Evolutionary conservation across 352 stramenopile genomes (phyloP), one percentile per base, ranked within the genome.

Genomic region (Globisporangium iwayamae): DNA sequence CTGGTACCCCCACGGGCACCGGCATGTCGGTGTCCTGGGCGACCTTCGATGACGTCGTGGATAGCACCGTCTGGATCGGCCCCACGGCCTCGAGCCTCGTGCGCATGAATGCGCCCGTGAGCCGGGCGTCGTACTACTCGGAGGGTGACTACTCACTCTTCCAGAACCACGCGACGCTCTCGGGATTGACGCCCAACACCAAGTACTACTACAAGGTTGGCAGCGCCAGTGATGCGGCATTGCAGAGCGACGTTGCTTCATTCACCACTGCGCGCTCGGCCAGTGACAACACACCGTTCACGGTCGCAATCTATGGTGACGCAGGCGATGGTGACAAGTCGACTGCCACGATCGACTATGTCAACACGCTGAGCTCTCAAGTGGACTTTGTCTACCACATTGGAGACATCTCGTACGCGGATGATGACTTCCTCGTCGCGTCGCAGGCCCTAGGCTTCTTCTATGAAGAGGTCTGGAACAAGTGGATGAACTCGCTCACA

Each of bases 381-480:
- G 56, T 91, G 1, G 75, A 89, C 25, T 72, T 93, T 30, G 67
- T 91, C 11, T 89, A 82, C 69, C 83, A 94, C 60, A 60, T 91
- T 18, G 86, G 84, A 7, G 84, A 93, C 56, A 86, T 93, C 32
- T 79, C 71, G 62, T 91, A 79, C 48, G 69, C 71, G 0, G 72
- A 76, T 34, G 50, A 76, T n/a, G 67, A 73, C 41, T 75, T 65
- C 51, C 61, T 65, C 28, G 0, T 6, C 46, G 66, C 25, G 25
- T 32, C 30, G 25, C 43, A 38, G 65, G 41, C 2, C 61, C 56
- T 76, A 0, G 73, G 79, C 0, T 96, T 96, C 75, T 90, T 90
- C 62, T 96, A 94, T 71, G 88, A 96, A 54, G 75, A 94, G 50
- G 79, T 83, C 6, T 97, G 85, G 72, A 93, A 97, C 71, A 75